Base-by-base conservation (phyloP, 176 grass and related monocot genomes). In the Raddia distichophylla region DNA sequence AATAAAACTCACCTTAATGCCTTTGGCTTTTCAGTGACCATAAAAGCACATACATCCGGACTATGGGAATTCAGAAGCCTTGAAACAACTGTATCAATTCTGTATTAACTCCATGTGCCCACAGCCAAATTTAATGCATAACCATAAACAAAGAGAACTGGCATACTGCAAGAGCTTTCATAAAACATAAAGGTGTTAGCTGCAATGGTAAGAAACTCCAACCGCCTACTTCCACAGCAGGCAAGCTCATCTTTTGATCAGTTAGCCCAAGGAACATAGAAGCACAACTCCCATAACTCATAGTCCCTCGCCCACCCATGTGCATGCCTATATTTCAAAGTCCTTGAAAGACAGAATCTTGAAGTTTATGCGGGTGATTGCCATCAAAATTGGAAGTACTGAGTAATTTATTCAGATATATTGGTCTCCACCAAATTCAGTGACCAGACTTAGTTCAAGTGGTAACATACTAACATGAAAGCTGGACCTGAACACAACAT, bases 221-320 rank as follows among this genome's bases (percentile, higher is more conserved):
- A 86, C 85, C 16, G 85, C 86, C 87, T 96, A 88, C 75, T 96
- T 85, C 80, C 88, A 88, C 58, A 83, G 69, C 58, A 93, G 51
- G 87, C 86, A 89, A 70, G 93, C 85, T 93, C 88, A 74, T 82
- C 82, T 80, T 85, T 85, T 89, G 60, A 93, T 90, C 45, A 89
- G 92, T 72, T 89, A 87, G 55, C 65, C 82, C 59, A 86, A 79
- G 43, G 84, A 86, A 63, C 75, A 76, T 22, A 90, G 74, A 66
- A 86, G 65, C 82, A 90, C 69, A 81, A 84, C 82, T 89, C 86
- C 88, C n/a, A 96, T 96, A 71, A 67, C 85, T 81, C 80, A 74
- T n/a, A n/a, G n/a, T 88, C 85, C 61, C 93, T 40, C 60, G 35
- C 43, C 20, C 66, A 18, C 80, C 33, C 64, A 14, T 69, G 67